Evolutionary conservation across 164 flowering plant genomes (phyloP).

Genomic region (Liriodendron chinense): DNA sequence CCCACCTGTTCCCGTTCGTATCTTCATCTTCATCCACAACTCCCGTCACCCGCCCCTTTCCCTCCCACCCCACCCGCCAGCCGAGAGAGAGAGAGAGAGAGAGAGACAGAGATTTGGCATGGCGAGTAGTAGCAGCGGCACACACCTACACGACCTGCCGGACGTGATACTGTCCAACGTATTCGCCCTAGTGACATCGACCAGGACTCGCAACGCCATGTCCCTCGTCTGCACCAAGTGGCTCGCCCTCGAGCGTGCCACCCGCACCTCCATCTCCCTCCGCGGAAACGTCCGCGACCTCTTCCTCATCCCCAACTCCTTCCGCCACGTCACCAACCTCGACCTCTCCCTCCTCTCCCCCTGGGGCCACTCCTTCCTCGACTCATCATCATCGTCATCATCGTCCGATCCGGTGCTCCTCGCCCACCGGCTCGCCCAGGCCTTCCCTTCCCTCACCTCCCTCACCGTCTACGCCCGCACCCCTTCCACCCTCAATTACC

Average conservation of each 20-base stretch:
- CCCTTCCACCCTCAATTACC: constrained; percentile 37
- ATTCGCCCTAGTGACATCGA: constrained; percentile 40
- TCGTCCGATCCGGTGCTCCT: constrained; percentile 32
- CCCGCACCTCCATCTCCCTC: constrained; percentile 65
- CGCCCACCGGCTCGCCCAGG: constrained; percentile 46
- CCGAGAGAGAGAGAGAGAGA: neutral
- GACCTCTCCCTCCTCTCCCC: constrained; percentile 88
- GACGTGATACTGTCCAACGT: constrained; percentile 63
- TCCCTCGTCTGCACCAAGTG: constrained; percentile 66
- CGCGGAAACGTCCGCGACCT: constrained; percentile 83
- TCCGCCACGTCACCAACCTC: constrained; percentile 50
- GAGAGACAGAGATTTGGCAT: neutral
- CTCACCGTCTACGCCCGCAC: constrained; percentile 63
- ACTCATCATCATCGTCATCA: constrained; percentile 18
- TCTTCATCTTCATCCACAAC: constrained; percentile 10
- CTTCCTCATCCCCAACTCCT: constrained; percentile 53
- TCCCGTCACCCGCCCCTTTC: neutral
- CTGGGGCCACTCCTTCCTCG: constrained; percentile 59
- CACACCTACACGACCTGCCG: constrained; percentile 62
- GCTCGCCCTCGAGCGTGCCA: constrained; percentile 51
- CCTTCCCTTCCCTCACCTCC: constrained; percentile 58
- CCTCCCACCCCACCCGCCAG: neutral
- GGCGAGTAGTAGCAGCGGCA: constrained; percentile 1
- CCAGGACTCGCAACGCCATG: constrained; percentile 63
- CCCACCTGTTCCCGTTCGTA: constrained; percentile 11